Evolutionary conservation across 192 early-diverging fungal species (phyloP).

Genomic region (Backusella mclennaniae): DNA sequence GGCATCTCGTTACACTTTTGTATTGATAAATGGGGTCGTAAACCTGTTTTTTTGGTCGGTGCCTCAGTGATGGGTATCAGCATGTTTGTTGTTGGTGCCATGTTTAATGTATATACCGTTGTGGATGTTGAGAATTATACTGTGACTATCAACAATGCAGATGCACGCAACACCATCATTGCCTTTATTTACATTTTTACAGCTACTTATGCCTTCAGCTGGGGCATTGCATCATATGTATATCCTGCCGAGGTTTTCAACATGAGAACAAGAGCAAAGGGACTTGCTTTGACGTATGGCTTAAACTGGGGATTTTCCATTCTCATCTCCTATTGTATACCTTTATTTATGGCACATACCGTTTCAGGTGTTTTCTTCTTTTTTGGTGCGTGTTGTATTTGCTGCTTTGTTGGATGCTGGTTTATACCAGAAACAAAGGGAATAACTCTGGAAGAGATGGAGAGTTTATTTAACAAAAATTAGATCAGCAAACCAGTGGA

Average conservation of each 20-base stretch:
- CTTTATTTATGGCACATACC: conserved; percentile 35
- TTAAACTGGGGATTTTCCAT: conserved; percentile 37
- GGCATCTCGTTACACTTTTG: conserved; percentile 42
- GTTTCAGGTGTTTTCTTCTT: conserved; percentile 36
- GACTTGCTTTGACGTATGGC: conserved; percentile 29
- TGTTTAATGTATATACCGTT: conserved; percentile 23
- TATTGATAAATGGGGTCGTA: conserved; percentile 79
- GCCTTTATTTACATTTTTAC: conserved; percentile 37
- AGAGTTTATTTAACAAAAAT: conserved; percentile 58
- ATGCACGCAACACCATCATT: conserved; percentile 30
- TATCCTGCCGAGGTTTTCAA: conserved; percentile 38
- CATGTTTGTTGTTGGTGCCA: conserved; percentile 61
- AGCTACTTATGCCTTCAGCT: conserved; percentile 31
- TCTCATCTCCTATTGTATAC: conserved; percentile 33
- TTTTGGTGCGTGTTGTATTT: conserved; percentile 30
- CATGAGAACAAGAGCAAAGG: conserved; percentile 36
- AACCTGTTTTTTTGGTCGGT: conserved; percentile 71
- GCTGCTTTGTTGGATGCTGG: conserved; percentile 49
- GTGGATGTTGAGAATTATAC: conserved; percentile 9
- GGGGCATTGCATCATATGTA: conserved; percentile 27
- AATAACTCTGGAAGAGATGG: conserved; percentile 84
- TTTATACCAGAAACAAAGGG: conserved; percentile 84
- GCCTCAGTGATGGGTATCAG: conserved; percentile 61
- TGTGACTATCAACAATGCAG: conserved; percentile 3
- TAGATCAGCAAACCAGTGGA: neutral